phyloP scores from a whole-genome alignment of 2,329 filamentous ascomycete genomes.

The Pseudophaeomoniella oleicola region DNA sequence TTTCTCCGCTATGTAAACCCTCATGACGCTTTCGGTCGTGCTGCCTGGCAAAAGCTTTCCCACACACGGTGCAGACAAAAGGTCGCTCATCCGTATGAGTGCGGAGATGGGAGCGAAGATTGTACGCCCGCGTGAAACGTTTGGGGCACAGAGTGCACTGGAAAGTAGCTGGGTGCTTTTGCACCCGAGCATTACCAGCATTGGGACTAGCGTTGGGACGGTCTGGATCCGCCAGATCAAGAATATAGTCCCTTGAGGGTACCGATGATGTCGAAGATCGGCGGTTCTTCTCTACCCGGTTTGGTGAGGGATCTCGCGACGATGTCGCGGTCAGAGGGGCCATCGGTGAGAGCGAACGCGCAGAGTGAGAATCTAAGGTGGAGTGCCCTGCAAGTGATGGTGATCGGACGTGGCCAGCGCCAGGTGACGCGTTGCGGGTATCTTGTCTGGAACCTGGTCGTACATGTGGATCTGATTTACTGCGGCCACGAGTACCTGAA shows the following conservation, averaged over 20 bases:
- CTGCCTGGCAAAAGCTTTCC: conserved; percentile 92
- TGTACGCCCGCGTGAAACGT: conserved; percentile 91
- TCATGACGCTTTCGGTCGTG: conserved; percentile 97
- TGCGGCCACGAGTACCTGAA: conserved; percentile 39
- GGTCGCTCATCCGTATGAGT: conserved; percentile 96
- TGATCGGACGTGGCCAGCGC: conserved; percentile 12
- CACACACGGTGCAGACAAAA: conserved; percentile 92
- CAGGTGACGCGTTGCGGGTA: conserved; percentile 17
- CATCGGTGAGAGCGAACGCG: conserved; percentile 30
- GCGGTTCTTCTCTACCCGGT: conserved; percentile 21
- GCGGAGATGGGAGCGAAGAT: conserved; percentile 82
- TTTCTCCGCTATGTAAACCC: conserved; percentile 89
- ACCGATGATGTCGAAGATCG: conserved; percentile 31
- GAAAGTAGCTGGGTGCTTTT: conserved; percentile 96
- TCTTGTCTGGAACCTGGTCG: conserved; percentile 26
- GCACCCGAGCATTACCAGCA: conserved; percentile 58
- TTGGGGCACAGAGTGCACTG: conserved; percentile 90
- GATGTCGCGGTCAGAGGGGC: conserved; percentile 17
- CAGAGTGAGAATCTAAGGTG: conserved; percentile 12
- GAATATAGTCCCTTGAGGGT: conserved; percentile 54
- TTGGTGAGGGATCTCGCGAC: conserved; percentile 30
- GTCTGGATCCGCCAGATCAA: conserved; percentile 79
- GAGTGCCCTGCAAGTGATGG: conserved; percentile 13
- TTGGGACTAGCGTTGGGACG: conserved; percentile 53
- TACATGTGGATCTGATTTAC: conserved; percentile 47